These are phyloP conservation scores for sorghum (Sorghum bicolor) DNA, from an alignment of 176 grass and related monocot species.

Conservation along the genomic window Sorghum_bicolor_NCBIv3 NC_012872.2:8141001-8141500, in stretches of 20 bases:
- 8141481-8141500: neutral
- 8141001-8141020: neutral
- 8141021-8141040: neutral
- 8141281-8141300: neutral
- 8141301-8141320: neutral
- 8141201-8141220: neutral
- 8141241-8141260: neutral
- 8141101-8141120: constrained; percentile 36
- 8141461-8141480: neutral
- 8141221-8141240: neutral
- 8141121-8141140: constrained; percentile 48
- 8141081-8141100: constrained; percentile 10
- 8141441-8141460: neutral
- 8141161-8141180: neutral
- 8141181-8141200: neutral
- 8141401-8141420: neutral
- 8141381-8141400: neutral
- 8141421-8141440: neutral
- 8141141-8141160: neutral
- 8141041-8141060: neutral
- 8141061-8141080: neutral
- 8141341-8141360: neutral
- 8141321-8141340: neutral
- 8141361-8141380: neutral
- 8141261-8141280: neutral